Percentiles rank a stretch among this genome's conserved stretches.
Evolutionary conservation across 2,329 filamentous ascomycete species (phyloP).

Genomic region (Hypoxylon sp.): DNA sequence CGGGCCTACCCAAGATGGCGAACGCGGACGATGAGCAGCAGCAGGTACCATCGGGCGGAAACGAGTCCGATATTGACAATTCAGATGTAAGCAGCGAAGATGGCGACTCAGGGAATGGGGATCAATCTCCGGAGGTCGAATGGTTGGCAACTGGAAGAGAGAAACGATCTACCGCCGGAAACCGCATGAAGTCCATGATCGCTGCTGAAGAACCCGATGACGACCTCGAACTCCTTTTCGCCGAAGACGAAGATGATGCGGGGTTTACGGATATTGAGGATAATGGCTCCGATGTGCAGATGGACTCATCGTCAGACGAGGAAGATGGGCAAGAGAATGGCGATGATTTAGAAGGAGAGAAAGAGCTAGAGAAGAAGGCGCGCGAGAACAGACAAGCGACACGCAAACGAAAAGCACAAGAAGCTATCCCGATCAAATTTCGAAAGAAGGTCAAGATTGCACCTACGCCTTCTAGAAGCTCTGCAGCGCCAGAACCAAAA

Average conservation of each 20-base stretch:
- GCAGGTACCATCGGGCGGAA: constrained; percentile 46
- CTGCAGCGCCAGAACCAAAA: constrained; percentile 50
- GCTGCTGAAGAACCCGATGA: constrained; percentile 76
- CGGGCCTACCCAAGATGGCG: constrained; percentile 53
- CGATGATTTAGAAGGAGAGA: constrained; percentile 86
- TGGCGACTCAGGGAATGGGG: constrained; percentile 46
- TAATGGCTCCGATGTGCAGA: constrained; percentile 77
- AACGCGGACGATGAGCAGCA: constrained; percentile 53
- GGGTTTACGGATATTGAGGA: constrained; percentile 75
- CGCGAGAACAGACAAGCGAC: constrained; percentile 71
- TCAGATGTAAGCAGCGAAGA: constrained; percentile 50
- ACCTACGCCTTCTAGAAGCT: constrained; percentile 48
- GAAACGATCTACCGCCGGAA: constrained; percentile 83
- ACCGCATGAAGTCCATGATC: constrained; percentile 81
- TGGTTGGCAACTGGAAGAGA: constrained; percentile 77
- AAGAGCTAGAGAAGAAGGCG: constrained; percentile 81
- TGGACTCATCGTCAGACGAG: constrained; percentile 86
- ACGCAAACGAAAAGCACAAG: constrained; percentile 82
- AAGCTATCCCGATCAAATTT: constrained; percentile 74
- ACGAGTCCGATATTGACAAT: constrained; percentile 46
- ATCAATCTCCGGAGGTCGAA: constrained; percentile 57
- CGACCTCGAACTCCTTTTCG: constrained; percentile 78
- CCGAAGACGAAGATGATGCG: constrained; percentile 73
- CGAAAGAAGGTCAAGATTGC: constrained; percentile 79
- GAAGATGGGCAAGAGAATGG: constrained; percentile 76